A percentile compares a stretch with the other conserved stretches of the same genome.
phyloP scores from a whole-genome alignment of 306 rosid genomes.

The Gastrolobium villosum region DNA sequence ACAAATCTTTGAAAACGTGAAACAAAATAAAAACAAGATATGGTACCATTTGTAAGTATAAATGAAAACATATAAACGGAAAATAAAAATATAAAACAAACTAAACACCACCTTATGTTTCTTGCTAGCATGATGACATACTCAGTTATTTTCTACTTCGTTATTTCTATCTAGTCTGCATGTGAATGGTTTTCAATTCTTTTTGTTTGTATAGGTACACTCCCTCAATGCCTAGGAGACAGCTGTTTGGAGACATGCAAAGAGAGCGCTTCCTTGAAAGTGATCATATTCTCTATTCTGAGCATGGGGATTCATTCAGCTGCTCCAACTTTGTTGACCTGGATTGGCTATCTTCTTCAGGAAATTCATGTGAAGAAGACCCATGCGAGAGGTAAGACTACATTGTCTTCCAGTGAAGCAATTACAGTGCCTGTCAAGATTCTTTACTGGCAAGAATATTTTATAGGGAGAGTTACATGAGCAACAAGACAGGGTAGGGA shows the following conservation, averaged over 20 bases:
- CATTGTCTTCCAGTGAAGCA: conserved; percentile 8
- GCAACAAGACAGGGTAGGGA: conserved; percentile 14
- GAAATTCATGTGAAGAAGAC: conserved; percentile 76
- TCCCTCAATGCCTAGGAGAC: conserved; percentile 66
- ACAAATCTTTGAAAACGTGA: neutral
- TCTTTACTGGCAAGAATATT: conserved; percentile 6
- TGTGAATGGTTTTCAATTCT: conserved; percentile 16
- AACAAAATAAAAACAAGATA: neutral
- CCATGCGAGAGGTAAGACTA: conserved; percentile 68
- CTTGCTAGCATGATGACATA: conserved; percentile 24
- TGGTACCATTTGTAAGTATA: neutral
- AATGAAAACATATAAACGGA: conserved; percentile 12
- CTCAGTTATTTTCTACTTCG: conserved; percentile 32
- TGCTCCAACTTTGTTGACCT: conserved; percentile 85
- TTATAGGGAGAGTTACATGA: neutral
- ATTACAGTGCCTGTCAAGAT: conserved; percentile 9
- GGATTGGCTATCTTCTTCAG: conserved; percentile 83
- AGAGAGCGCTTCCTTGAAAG: conserved; percentile 60
- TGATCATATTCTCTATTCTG: conserved; percentile 61
- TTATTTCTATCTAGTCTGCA: conserved; percentile 18
- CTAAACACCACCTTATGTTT: neutral
- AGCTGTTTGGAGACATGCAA: conserved; percentile 67
- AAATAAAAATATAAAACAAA: conserved; percentile 16
- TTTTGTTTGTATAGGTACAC: conserved; percentile 60
- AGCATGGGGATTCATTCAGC: conserved; percentile 58